phyloP scores from a whole-genome alignment of 768 basidiomycete genomes.

The Pisolithus albus region DNA sequence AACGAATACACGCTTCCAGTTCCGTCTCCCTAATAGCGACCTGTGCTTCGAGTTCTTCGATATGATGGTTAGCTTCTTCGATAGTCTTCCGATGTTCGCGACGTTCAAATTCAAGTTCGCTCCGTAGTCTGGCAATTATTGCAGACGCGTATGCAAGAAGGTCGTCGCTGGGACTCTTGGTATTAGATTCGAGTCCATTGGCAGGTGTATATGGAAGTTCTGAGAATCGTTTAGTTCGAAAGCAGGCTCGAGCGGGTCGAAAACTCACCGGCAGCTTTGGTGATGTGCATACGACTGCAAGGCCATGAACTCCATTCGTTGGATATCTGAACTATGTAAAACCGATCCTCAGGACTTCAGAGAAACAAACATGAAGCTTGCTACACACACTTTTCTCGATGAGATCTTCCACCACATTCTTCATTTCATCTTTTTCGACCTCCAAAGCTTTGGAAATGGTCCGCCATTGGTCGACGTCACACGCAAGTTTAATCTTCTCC shows the following conservation, averaged over 20 bases:
- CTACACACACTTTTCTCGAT: constrained; percentile 51
- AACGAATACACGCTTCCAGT: constrained; percentile 34
- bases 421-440: constrained; percentile 46
- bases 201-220: constrained; percentile 9
- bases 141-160: constrained; percentile 37
- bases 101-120: constrained; percentile 40
- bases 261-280: constrained; percentile 38
- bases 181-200: not conserved
- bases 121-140: constrained; percentile 37
- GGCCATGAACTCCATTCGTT: constrained; percentile 43
- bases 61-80: constrained; percentile 34
- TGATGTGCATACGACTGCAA: constrained; percentile 35
- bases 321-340: constrained; percentile 35
- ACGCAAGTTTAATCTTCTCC: constrained; percentile 30
- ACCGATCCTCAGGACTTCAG: not conserved
- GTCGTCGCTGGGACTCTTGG: constrained; percentile 16
- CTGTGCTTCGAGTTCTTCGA: constrained; percentile 43
- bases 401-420: constrained; percentile 45
- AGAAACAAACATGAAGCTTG: not conserved
- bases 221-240: constrained; percentile 8
- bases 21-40: constrained; percentile 53
- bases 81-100: constrained; percentile 35
- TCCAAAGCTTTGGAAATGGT: constrained; percentile 31
- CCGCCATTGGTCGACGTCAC: constrained; percentile 32
- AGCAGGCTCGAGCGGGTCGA: constrained; percentile 7